These are phyloP conservation scores for Nissolia schottii DNA, from an alignment of 306 rosid species.

Conservation along the genomic window DNA sequence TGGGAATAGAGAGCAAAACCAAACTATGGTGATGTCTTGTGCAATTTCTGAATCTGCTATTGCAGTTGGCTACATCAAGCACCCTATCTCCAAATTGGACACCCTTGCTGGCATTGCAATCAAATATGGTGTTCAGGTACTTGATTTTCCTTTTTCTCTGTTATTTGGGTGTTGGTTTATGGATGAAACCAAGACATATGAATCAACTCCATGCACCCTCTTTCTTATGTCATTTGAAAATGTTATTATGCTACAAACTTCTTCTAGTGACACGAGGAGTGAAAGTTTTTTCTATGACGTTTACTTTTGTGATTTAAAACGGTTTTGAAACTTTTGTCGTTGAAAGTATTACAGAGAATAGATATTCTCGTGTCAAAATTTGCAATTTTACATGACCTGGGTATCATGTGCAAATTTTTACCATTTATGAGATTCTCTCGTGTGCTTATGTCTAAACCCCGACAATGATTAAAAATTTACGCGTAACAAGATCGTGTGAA, in stretches of 20 bases:
- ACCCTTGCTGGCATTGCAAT: slow-evolving; percentile 86
- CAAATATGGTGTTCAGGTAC: slow-evolving; percentile 88
- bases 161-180: not conserved
- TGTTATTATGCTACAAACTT: not conserved
- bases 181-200: not conserved
- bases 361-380: too few species aligned
- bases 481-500: too few species aligned
- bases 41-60: slow-evolving; percentile 17
- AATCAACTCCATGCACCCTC: not conserved
- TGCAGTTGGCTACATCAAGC: slow-evolving; percentile 40
- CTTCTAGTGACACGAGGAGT: not conserved
- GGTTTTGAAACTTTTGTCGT: not conserved
- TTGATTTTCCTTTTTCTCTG: not conserved
- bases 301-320: not conserved
- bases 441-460: too few species aligned
- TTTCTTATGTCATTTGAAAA: not conserved
- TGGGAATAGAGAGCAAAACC: slow-evolving; percentile 1
- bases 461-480: too few species aligned
- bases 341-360: too few species aligned
- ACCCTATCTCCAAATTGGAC: slow-evolving; percentile 63
- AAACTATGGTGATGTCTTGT: not conserved
- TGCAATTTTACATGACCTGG: too few species aligned
- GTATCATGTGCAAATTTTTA: too few species aligned
- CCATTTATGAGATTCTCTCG: too few species aligned
- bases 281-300: not conserved